Evolutionary conservation across 1,139 yeast species (phyloP), one percentile per base, ranked within the genome.

Genomic region (Fermentozyma sake): DNA sequence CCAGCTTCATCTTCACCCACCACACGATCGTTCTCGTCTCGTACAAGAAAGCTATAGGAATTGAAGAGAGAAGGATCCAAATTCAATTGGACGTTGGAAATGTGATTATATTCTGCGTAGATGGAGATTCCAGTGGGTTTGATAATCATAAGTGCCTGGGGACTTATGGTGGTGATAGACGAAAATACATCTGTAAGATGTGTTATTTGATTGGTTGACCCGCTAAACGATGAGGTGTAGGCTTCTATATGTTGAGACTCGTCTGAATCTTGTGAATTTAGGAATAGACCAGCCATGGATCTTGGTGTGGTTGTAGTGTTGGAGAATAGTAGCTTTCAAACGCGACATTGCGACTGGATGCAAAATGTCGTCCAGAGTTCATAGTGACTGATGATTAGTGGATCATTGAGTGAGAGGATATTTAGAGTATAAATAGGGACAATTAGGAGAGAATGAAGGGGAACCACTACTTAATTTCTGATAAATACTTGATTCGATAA

Each of bases 131-230:
- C 69, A 13, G 43, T 42, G 6, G 55, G 46, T 13, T 48, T 48
- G 15, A 67, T 50, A 12, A 58, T 51, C 42, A 67, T 45, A 22
- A 63, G 39, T 3, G 68, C 71, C 28, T 62, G 64, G 10, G 48
- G 32, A 31, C 46, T 52, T 14, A 66, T 50, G 23, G 62, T 29
- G 12, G 63, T 45, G 14, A 63, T 36, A 14, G 69, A 52, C 11
- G 52, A 46, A 16, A 67, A 49, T 8, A 63, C 55, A 11, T 64
- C 69, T 0, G 69, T 55, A 9, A 67, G 42, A 37, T 66, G 72
- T 13, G 48, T 29, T 14, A 67, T 57, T 25, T 63, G 68, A 7
- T 48, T 44, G 1, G 72, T 65, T 10, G 68, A 52, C 0, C 67
- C 72, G 9, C 54, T 43, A 40, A 62, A 61, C 7, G 50, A 26